These are phyloP conservation scores for Acanthamoeba sp. DNA, from an alignment of 208 protist species.

Conservation along the genomic window DNA sequence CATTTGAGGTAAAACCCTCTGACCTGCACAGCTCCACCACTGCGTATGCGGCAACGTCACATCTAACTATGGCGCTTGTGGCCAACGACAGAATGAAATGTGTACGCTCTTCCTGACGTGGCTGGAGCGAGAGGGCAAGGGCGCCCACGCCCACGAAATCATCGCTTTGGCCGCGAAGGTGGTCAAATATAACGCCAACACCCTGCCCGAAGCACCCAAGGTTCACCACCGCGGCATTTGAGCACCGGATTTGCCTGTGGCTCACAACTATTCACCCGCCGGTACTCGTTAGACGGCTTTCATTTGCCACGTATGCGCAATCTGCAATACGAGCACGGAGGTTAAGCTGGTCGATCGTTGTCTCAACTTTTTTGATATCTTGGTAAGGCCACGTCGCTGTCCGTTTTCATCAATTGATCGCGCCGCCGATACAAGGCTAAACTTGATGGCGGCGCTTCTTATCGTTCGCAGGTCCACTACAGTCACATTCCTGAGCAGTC, in stretches of 20 bases:
- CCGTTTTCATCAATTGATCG: not conserved
- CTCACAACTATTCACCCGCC: too few relatives aligned
- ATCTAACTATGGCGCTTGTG: too few relatives aligned
- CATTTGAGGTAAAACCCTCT: slow-evolving; percentile 16
- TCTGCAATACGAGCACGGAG: slow-evolving; percentile 67
- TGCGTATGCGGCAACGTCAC: too few relatives aligned
- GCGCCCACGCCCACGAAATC: slow-evolving; percentile 14
- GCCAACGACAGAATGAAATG: slow-evolving; percentile 19
- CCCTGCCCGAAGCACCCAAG: slow-evolving; percentile 1
- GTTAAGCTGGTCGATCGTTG: slow-evolving; percentile 73
- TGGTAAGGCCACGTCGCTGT: not conserved
- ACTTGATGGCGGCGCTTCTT: not conserved
- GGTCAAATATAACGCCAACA: slow-evolving; percentile 52
- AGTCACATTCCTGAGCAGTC: slow-evolving; percentile 13
- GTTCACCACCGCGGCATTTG: not conserved
- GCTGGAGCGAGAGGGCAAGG: slow-evolving; percentile 11
- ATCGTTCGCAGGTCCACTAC: slow-evolving; percentile 56
- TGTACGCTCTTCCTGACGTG: not conserved
- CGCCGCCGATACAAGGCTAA: not conserved
- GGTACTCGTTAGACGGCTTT: slow-evolving; percentile 48
- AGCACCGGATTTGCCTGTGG: not conserved
- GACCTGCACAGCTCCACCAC: too few relatives aligned
- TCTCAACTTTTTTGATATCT: slow-evolving; percentile 78
- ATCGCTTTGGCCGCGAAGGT: slow-evolving; percentile 30
- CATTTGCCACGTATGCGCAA: slow-evolving; percentile 71